Base-by-base conservation (phyloP, 2,329 filamentous ascomycete species). In the Alternaria arbusti region DNA sequence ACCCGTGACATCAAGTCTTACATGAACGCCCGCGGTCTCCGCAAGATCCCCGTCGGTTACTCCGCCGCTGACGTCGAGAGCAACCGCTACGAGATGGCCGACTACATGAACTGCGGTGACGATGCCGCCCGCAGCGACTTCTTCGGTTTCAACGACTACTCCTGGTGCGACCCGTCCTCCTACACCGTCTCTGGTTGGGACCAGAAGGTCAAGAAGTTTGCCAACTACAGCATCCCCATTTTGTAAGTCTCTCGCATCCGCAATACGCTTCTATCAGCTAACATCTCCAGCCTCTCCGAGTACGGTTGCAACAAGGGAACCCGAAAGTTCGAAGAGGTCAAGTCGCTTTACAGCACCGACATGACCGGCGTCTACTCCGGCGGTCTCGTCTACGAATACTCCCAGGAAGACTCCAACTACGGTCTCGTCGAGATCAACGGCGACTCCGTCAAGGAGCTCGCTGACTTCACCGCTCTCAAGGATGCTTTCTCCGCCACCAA, bases 311-410 rank as follows among this genome's bases (percentile, higher is more conserved):
- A 88, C 82, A 91, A 87, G 78, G 94, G 92, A 85, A 88, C 84
- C 64, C 94, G 95, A 73, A 84, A 90, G 75, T 99, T 97, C 76
- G 85, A 89, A 63, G 95, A 97, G 83, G 83, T 97, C 56, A 81
- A 82, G 51, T 86, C 94, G 49, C 86, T 99, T 61, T 98, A 97
- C 90, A 88, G 84, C 81, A 82, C 81, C 20, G 80, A 97, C 64
- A 98, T 98, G 95, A 94, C 91, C 8, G 72, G 81, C 17, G 94
- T 97, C 74, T 98, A 97, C 87, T 97, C 94, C 44, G 96, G 96
- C 74, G 96, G 96, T 80, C 88, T 99, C 43, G 92, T 97, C 80
- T 99, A 97, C 84, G 94, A 98, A 82, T 99, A 97, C 85, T 90
- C 91, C 10, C 83, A 91, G 75, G 85, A 86, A 65, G 93, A 71